Base-by-base conservation (phyloP, 2,329 filamentous ascomycete species). In the Aspergillus pseudonomiae region DNA sequence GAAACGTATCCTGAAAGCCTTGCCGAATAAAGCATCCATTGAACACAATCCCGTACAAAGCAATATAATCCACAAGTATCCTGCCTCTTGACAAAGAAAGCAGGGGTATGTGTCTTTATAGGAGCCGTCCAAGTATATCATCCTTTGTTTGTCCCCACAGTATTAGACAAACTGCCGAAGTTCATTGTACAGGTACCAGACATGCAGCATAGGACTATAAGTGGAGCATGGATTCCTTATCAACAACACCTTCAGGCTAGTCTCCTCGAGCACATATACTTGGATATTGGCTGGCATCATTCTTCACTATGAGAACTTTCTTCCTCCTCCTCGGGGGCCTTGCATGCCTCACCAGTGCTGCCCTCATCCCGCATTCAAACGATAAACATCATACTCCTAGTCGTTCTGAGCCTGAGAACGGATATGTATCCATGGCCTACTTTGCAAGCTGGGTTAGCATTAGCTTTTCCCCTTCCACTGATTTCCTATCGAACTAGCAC, bases 381-480 rank as follows among this genome's bases (percentile, higher is more conserved):
- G 48, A 28, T 26, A 11, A 30, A 30, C 10, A 53, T 16, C 19
- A 28, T 16, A 53, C 28, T 5, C 11, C 48, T 7, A 21, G 19
- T 16, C 34, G 16, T 5, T n/a, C 48, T 7, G 14, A 21, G n/a
- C 28, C 48, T 12, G 45, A 12, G 24, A 48, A 26, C 3, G 68
- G 70, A 16, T 73, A 68, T 52, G 72, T 74, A 43, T 77, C 79
- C 5, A 77, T 82, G 39, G 78, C 76, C 32, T 83, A 82, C 68
- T 83, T 78, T 67, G 80, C 81, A 34, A 81, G 82, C 66, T 82
- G 79, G 81, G 81, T 80, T 48, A 52, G 71, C 66, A 46, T 28
- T 4, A 48, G 36, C 4, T 4, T 28, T 16, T 48, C 24, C 36
- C 36, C 16, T 16, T 7, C 36, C 7, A 14, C 16, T 2, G 7